Conservation (phyloP, 331 rosid species). For the Malus hybrid region DNA sequence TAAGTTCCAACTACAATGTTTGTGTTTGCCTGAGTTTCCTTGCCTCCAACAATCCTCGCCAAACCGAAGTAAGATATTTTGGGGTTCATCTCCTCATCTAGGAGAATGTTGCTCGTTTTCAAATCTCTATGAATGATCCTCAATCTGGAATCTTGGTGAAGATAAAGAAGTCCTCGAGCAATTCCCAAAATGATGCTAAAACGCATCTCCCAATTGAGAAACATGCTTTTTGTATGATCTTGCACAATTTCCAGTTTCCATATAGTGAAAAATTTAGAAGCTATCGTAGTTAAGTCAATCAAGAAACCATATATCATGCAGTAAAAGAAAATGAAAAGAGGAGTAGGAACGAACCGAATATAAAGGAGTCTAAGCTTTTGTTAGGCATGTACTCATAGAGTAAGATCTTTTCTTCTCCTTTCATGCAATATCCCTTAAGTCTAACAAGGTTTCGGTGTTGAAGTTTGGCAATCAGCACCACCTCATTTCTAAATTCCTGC, state of each 20-base stretch:
- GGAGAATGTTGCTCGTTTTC: too few relatives aligned
- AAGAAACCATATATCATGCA: background rate
- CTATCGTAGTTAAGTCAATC: background rate
- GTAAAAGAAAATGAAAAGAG: background rate
- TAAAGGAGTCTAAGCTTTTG: slow-evolving; percentile 25
- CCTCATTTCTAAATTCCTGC: slow-evolving; percentile 31
- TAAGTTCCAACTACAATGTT: too few relatives aligned
- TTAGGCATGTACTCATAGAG: slow-evolving; percentile 31
- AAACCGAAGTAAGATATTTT: too few relatives aligned
- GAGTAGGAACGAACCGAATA: slow-evolving; percentile 7
- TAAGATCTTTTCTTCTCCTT: slow-evolving; percentile 25
- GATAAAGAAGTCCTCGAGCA: slow-evolving; percentile 44
- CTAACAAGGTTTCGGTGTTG: slow-evolving; percentile 36
- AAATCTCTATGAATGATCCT: background rate
- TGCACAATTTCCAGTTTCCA: background rate
- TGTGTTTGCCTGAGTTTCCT: too few relatives aligned
- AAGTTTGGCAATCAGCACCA: slow-evolving; percentile 24
- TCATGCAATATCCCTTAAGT: slow-evolving; percentile 23
- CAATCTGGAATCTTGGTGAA: slow-evolving; percentile 46
- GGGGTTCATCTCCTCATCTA: too few relatives aligned
- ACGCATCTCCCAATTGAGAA: slow-evolving; percentile 36
- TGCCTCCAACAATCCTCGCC: too few relatives aligned
- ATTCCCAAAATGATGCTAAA: slow-evolving; percentile 49
- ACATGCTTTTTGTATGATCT: slow-evolving; percentile 21
- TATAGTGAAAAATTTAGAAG: background rate